A percentile compares a stretch with the other conserved stretches of the same genome.
Conservation (phyloP, 2,329 filamentous ascomycete species). For the Trichophyton simii region DNA sequence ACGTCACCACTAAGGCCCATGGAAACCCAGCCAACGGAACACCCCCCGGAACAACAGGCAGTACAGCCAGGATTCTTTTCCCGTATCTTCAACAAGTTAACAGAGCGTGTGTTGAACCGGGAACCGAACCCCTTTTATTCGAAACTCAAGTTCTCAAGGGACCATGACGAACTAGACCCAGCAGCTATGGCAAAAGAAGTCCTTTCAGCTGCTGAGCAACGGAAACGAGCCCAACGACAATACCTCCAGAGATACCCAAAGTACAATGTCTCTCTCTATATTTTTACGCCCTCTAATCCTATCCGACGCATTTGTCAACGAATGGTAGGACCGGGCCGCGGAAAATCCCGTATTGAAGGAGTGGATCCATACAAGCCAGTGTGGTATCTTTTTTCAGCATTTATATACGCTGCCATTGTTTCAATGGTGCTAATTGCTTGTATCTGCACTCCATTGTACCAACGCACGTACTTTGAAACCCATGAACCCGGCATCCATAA, state of each 20-base stretch:
- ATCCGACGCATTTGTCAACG: slow-evolving; percentile 74
- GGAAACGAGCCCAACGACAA: slow-evolving; percentile 79
- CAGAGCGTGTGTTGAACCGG: slow-evolving; percentile 44
- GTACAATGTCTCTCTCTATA: slow-evolving; percentile 84
- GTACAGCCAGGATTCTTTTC: slow-evolving; percentile 49
- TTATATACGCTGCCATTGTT: slow-evolving; percentile 87
- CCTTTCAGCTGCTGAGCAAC: slow-evolving; percentile 65
- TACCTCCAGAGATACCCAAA: slow-evolving; percentile 75
- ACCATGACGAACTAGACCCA: slow-evolving; percentile 70
- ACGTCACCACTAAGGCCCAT: slow-evolving; percentile 26
- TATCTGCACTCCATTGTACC: slow-evolving; percentile 85
- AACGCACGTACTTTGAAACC: slow-evolving; percentile 66
- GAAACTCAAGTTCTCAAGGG: slow-evolving; percentile 55
- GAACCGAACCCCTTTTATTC: slow-evolving; percentile 96
- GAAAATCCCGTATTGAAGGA: slow-evolving; percentile 74
- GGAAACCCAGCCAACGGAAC: slow-evolving; percentile 21
- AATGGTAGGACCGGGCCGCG: slow-evolving; percentile 82
- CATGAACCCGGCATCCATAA: slow-evolving; percentile 52
- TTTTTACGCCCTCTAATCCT: slow-evolving; percentile 68
- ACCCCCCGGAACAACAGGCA: slow-evolving; percentile 23
- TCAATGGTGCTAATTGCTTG: slow-evolving; percentile 97
- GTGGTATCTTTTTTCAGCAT: slow-evolving; percentile 87
- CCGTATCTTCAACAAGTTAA: slow-evolving; percentile 48
- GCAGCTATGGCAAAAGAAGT: slow-evolving; percentile 82
- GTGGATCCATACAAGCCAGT: slow-evolving; percentile 75